These are phyloP conservation scores for Ogataea philodendri DNA, from an alignment of 805 yeast genomes.

Conservation along the genomic window DNA sequence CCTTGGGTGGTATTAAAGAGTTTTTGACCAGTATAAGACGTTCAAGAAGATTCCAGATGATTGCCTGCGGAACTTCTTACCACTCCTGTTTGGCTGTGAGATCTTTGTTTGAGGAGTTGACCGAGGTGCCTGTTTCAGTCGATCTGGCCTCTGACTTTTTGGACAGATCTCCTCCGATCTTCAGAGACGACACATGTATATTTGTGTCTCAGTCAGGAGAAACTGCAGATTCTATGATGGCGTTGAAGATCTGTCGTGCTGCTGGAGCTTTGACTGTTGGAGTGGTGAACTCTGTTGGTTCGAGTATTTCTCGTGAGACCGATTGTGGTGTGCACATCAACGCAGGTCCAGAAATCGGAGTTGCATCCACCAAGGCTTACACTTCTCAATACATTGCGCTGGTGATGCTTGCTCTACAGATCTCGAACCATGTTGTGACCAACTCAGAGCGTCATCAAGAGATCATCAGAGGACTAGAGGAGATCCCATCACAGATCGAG, in stretches of 20 bases:
- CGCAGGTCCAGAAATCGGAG: slow-evolving; percentile 99
- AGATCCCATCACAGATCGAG: slow-evolving; percentile 82
- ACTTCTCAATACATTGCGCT: slow-evolving; percentile 97
- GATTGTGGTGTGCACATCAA: slow-evolving; percentile 99
- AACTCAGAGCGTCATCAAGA: slow-evolving; percentile 71
- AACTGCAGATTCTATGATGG: slow-evolving; percentile 96
- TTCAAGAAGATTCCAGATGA: slow-evolving; percentile 93
- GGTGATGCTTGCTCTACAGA: slow-evolving; percentile 94
- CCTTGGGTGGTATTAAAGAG: slow-evolving; percentile 84
- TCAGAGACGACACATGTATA: slow-evolving; percentile 96
- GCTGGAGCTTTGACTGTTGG: slow-evolving; percentile 98
- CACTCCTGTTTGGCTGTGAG: slow-evolving; percentile 98
- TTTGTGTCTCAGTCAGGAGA: slow-evolving; percentile 99
- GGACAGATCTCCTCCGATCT: slow-evolving; percentile 94
- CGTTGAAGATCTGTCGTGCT: slow-evolving; percentile 91
- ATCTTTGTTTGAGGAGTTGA: slow-evolving; percentile 92
- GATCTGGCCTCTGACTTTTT: slow-evolving; percentile 93
- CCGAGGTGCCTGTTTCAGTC: slow-evolving; percentile 90
- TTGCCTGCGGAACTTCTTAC: slow-evolving; percentile 99
- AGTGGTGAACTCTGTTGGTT: slow-evolving; percentile 96
- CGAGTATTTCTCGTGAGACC: slow-evolving; percentile 92
- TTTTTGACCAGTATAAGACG: slow-evolving; percentile 87
- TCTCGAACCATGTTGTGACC: slow-evolving; percentile 87
- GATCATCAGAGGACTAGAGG: slow-evolving; percentile 80
- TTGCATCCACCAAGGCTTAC: slow-evolving; percentile 98